A percentile compares a stretch with the other conserved stretches of the same genome.
phyloP scores from a whole-genome alignment of 2,329 filamentous ascomycete species.

The Hirsutella minnesotensis region DNA sequence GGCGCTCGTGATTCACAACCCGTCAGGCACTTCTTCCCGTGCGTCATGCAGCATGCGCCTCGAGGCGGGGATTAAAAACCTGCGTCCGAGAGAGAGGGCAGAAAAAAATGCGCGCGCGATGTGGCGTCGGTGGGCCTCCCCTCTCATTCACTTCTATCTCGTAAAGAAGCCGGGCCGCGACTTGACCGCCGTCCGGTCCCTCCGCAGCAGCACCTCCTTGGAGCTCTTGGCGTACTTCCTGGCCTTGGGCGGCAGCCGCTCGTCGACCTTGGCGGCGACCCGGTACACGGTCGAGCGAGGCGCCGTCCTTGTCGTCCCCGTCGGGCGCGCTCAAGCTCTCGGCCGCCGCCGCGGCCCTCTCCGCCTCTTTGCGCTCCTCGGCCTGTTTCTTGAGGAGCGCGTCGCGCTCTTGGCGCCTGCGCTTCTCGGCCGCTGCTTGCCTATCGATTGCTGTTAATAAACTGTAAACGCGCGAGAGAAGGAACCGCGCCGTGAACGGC shows the following conservation, averaged over 20 bases:
- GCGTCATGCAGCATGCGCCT: no score
- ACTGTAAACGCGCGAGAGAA: background rate
- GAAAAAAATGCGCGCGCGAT: no score
- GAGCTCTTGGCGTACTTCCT: conserved; percentile 27
- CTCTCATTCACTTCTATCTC: no score
- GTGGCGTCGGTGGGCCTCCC: no score
- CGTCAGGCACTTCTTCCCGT: no score
- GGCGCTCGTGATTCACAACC: no score
- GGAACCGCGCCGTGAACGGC: background rate
- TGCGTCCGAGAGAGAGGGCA: no score
- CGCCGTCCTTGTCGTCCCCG: conserved; percentile 8
- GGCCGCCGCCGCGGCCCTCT: conserved; percentile 12
- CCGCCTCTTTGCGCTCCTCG: conserved; percentile 30
- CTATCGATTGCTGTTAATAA: conserved; percentile 16
- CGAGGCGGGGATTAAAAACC: no score
- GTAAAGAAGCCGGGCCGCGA: conserved; percentile 30
- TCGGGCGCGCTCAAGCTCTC: conserved; percentile 9
- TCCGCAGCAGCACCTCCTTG: conserved; percentile 33
- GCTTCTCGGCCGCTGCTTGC: conserved; percentile 37
- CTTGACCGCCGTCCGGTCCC: conserved; percentile 28
- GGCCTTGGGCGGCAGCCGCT: conserved; percentile 34
- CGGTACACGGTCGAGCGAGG: no score
- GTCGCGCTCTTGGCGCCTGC: conserved; percentile 44
- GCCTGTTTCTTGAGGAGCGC: conserved; percentile 43
- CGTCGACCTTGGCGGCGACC: no score